Percentiles rank a stretch among this genome's conserved stretches.
phyloP scores from a whole-genome alignment of 805 yeast species.

The Kodamaea restingae region DNA sequence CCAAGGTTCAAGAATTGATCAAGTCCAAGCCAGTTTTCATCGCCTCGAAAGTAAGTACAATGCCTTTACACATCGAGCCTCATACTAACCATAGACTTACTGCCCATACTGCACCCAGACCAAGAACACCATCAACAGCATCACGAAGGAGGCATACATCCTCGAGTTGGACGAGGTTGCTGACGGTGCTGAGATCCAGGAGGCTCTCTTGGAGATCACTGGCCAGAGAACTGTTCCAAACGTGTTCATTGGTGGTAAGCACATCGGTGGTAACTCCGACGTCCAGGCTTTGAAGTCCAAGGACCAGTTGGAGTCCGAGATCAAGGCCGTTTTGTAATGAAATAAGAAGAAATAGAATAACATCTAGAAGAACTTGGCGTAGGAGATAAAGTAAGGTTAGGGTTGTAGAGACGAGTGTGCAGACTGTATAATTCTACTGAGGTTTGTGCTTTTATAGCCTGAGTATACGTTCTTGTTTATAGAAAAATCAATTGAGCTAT shows the following conservation, averaged over 20 bases:
- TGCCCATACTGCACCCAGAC: slow-evolving; percentile 42
- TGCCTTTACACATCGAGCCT: not conserved
- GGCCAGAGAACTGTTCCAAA: slow-evolving; percentile 95
- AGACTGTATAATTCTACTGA: too few relatives aligned
- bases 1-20: slow-evolving; percentile 62
- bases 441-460: too few relatives aligned
- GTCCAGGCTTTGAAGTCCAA: slow-evolving; percentile 63
- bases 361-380: not conserved
- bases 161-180: slow-evolving; percentile 50
- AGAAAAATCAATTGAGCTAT: too few relatives aligned
- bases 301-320: slow-evolving; percentile 52
- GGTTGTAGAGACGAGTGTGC: not conserved
- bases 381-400: not conserved
- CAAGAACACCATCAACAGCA: slow-evolving; percentile 42
- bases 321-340: slow-evolving; percentile 35
- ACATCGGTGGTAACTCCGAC: slow-evolving; percentile 93
- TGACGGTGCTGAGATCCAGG: slow-evolving; percentile 83
- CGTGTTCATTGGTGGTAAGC: slow-evolving; percentile 84
- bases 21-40: slow-evolving; percentile 64
- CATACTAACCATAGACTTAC: slow-evolving; percentile 23
- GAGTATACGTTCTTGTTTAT: too few relatives aligned
- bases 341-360: not conserved
- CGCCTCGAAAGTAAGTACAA: slow-evolving; percentile 70
- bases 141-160: slow-evolving; percentile 46
- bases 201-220: slow-evolving; percentile 67